Base-by-base conservation (phyloP, 495 filamentous ascomycete genomes). In the Hyaloscypha variabilis region DNA sequence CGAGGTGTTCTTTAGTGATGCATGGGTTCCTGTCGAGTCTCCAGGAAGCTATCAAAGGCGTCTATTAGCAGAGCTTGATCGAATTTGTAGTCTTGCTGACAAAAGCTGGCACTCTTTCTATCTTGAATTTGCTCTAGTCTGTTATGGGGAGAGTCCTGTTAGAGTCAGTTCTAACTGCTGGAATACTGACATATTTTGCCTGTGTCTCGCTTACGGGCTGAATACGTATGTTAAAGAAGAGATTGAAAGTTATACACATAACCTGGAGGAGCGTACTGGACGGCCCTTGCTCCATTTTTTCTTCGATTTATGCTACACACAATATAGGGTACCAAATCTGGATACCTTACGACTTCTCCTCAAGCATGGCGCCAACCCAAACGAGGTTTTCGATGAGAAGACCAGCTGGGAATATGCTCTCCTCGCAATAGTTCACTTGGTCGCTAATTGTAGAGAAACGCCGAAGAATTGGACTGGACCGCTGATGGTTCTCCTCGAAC, bases 21-120 rank as follows among this genome's bases (percentile, higher is more conserved):
- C 28, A 34, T 42, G 57, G 26, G 28, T 59, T 34, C 28, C 57
- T 42, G 57, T 19, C 28, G 28, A 42, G 8, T 36, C n/a, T 59
- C 26, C 57, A 42, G 28, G 57, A 36, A 42, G 26, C n/a, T 59
- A 34, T 34, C 57, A 59, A 42, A 59, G 57, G 26, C 57, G 28
- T 34, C 31, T 59, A 36, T 42, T 59, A 59, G 31, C 26, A 59
- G 57, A 59, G 31, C 57, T 59, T 42, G 57, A 59, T 59, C 57
- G 31, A 29, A 39, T 42, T 19, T 59, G 57, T 25, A 59, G 3
- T 42, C 28, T 59, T 34, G 57, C 57, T 10, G 26, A 42, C 30
- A 59, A 59, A 39, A 42, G 31, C n/a, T 63, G 60, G 60, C 60
- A 63, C 50, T 55, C 60, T 59, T 23, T 59, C 57, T 42, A 59